Evolutionary conservation across 1,139 yeast species (phyloP), one percentile per base, ranked within the genome.

Genomic region (Protomyces arabidopsidicola): DNA sequence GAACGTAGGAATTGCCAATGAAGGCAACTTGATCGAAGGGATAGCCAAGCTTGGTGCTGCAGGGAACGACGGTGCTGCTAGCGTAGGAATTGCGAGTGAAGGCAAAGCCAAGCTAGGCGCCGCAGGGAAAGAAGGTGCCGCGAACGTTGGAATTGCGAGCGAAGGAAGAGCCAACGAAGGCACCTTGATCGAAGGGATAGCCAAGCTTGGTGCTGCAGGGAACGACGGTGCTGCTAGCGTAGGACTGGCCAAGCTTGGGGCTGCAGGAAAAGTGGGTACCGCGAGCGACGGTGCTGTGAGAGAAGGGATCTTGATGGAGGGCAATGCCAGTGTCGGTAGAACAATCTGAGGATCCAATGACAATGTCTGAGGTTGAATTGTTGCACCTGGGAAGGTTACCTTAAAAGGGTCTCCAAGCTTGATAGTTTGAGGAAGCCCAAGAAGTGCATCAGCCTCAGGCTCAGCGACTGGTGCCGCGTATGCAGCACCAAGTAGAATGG

Each of bases 121-220:
- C 4, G 55, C n/a, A 14, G 52, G 35, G 16, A 27, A 42, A 18
- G 55, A 34, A n/a, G 53, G 31, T 45, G 65, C 35, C 10, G 56
- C 16, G 54, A 66, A 24, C 54, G 20, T n/a, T 0, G 48, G 48
- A 16, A 42, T 18, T 5, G 48, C 48, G 22, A 42, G 22, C 2
- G 22, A n/a, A n/a, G n/a, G n/a, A n/a, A n/a, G n/a, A n/a, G n/a
- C n/a, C n/a, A n/a, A n/a, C n/a, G n/a, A 16, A 8, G 48, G 48
- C 14, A 36, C 16, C 20, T n/a, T 18, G 24, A 42, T 16, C 20
- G 48, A 42, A n/a, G 48, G 48, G 1, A 42, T 42, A 9, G 48
- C 48, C 12, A 42, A 12, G 48, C 48, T 42, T 18, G 42, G 42
- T 10, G 42, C 42, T 14, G 42, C 42, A 38, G n/a, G n/a, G n/a